Conservation (phyloP, 2,329 filamentous ascomycete species). For the Penicillium sp. region DNA sequence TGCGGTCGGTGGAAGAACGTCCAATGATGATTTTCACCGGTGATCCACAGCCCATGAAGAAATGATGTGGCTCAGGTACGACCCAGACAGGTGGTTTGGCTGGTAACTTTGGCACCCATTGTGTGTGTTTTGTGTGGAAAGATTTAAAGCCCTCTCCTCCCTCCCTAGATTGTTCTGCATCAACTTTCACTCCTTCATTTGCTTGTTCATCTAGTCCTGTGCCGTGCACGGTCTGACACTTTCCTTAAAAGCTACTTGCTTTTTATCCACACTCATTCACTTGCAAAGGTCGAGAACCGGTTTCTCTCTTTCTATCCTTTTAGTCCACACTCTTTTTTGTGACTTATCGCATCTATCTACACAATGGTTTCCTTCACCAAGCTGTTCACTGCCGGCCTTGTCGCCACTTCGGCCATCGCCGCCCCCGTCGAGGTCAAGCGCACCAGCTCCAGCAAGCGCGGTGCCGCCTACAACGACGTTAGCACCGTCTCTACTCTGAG, state of each 20-base stretch:
- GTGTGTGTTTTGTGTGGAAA: background rate
- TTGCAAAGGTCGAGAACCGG: slow-evolving; percentile 23
- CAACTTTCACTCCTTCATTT: slow-evolving; percentile 15
- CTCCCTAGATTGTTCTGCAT: slow-evolving; percentile 6
- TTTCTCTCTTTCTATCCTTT: slow-evolving; percentile 22
- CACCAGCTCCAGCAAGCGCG: slow-evolving; percentile 27
- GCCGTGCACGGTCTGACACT: slow-evolving; percentile 35
- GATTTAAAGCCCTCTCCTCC: slow-evolving; percentile 9
- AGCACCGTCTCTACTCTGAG: slow-evolving; percentile 35
- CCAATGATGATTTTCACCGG: background rate
- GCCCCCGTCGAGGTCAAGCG: slow-evolving; percentile 31
- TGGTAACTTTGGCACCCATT: slow-evolving; percentile 12
- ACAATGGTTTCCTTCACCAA: slow-evolving; percentile 44
- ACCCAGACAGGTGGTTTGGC: slow-evolving; percentile 5
- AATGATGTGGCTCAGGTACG: background rate
- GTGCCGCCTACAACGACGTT: slow-evolving; percentile 44
- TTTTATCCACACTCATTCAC: slow-evolving; percentile 12
- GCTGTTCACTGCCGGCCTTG: slow-evolving; percentile 33
- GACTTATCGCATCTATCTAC: slow-evolving; percentile 3
- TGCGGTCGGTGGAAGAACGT: background rate
- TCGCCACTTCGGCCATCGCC: slow-evolving; percentile 38
- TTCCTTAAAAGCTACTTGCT: slow-evolving; percentile 22
- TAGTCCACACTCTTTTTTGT: slow-evolving; percentile 7
- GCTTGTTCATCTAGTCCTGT: slow-evolving; percentile 26
- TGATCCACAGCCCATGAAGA: slow-evolving; percentile 7